phyloP scores from a whole-genome alignment of 2,329 filamentous ascomycete species.

The Diaporthe capsici region DNA sequence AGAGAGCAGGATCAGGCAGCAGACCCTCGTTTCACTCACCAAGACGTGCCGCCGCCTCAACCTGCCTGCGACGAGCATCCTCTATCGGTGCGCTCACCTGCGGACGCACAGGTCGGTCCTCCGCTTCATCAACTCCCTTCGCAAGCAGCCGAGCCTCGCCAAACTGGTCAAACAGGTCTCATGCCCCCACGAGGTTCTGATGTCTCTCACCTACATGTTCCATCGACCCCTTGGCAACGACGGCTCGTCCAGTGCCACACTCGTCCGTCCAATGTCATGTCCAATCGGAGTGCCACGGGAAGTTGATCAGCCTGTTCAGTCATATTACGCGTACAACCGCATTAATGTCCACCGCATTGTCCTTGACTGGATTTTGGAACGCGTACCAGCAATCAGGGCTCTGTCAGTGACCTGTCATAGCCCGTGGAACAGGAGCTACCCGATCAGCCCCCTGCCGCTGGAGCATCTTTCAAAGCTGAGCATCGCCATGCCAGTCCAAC shows the following conservation, averaged over 20 bases:
- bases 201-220: background rate
- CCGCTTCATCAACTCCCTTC: constrained; percentile 1
- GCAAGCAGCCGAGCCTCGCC: background rate
- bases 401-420: background rate
- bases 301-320: background rate
- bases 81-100: constrained; percentile 18
- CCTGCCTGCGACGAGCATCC: constrained; percentile 16
- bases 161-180: constrained; percentile 17
- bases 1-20: constrained; percentile 7
- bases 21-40: constrained; percentile 10
- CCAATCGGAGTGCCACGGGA: background rate
- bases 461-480: constrained; percentile 10
- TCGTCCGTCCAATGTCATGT: background rate
- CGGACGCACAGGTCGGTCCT: background rate
- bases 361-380: background rate
- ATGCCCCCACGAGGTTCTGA: background rate
- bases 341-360: background rate
- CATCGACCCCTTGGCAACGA: background rate
- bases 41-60: constrained; percentile 9
- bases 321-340: background rate
- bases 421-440: background rate
- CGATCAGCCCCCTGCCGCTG: background rate
- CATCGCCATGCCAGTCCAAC: background rate
- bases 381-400: background rate
- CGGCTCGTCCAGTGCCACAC: background rate